A percentile compares a stretch with the other conserved stretches of the same genome.
phyloP scores from a whole-genome alignment of 2,329 filamentous ascomycete genomes.

The Cladosporium halotolerans region DNA sequence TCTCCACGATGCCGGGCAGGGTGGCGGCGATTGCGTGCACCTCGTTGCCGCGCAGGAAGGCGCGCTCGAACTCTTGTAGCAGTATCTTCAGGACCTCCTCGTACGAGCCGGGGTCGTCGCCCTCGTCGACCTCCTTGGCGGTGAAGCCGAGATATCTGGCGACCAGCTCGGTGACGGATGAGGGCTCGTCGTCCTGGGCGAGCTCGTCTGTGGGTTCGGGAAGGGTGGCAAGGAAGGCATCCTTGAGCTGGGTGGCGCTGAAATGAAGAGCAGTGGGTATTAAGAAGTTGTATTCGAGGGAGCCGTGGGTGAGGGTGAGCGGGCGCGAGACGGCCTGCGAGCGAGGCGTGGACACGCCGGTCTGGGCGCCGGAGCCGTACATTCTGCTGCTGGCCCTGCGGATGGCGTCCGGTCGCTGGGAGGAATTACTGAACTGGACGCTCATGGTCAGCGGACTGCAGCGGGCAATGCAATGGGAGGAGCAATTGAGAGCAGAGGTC shows the following conservation, averaged over 20 bases:
- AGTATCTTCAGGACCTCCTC: slow-evolving; percentile 88
- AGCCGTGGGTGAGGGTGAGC: slow-evolving; percentile 83
- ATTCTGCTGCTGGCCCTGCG: slow-evolving; percentile 47
- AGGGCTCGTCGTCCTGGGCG: slow-evolving; percentile 97
- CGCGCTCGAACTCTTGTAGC: slow-evolving; percentile 92
- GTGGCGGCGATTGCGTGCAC: slow-evolving; percentile 82
- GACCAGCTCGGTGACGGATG: slow-evolving; percentile 85
- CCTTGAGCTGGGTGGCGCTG: slow-evolving; percentile 89
- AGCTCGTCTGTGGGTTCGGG: slow-evolving; percentile 93
- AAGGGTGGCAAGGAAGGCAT: slow-evolving; percentile 76
- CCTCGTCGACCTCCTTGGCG: slow-evolving; percentile 81
- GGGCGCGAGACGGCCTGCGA: slow-evolving; percentile 89
- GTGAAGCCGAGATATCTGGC: slow-evolving; percentile 90
- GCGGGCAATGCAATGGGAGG: neutral
- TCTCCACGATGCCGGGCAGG: slow-evolving; percentile 82
- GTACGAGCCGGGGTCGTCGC: slow-evolving; percentile 87
- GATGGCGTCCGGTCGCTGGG: slow-evolving; percentile 10
- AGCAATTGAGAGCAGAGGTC: neutral
- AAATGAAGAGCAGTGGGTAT: slow-evolving; percentile 94
- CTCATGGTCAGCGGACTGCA: slow-evolving; percentile 8
- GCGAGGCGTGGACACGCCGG: slow-evolving; percentile 92
- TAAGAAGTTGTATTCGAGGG: slow-evolving; percentile 92
- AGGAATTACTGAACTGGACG: slow-evolving; percentile 10
- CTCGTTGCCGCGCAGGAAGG: slow-evolving; percentile 90
- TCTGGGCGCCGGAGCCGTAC: slow-evolving; percentile 83